Percentiles rank a stretch among this genome's conserved stretches.
Evolutionary conservation across 1,139 yeast species (phyloP).

Genomic region (Kodamaea anthophila): DNA sequence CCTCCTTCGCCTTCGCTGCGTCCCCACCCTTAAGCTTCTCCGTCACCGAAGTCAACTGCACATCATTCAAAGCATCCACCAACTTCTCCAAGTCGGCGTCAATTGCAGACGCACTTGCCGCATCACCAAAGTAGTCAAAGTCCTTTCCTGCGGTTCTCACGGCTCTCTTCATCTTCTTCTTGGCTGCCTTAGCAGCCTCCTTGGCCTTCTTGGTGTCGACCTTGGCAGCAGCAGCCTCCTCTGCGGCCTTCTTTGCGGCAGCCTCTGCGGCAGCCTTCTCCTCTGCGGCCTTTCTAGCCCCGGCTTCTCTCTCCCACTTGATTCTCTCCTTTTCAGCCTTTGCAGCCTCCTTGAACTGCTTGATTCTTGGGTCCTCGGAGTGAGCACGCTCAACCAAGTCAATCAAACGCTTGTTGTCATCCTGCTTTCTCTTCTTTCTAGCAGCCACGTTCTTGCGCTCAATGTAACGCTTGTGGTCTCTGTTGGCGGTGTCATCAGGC

Average conservation of each 20-base stretch:
- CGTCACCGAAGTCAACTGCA: slow-evolving; percentile 66
- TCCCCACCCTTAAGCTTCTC: slow-evolving; percentile 49
- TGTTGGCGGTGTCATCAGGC: slow-evolving; percentile 98
- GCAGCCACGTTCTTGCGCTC: slow-evolving; percentile 96
- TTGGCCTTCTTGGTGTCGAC: slow-evolving; percentile 80
- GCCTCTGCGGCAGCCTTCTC: slow-evolving; percentile 83
- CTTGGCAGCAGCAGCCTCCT: slow-evolving; percentile 64
- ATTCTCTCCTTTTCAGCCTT: slow-evolving; percentile 90
- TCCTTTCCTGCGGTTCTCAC: slow-evolving; percentile 83
- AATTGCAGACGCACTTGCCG: slow-evolving; percentile 55
- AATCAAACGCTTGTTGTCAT: slow-evolving; percentile 86
- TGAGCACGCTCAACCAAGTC: slow-evolving; percentile 86
- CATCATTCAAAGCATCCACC: slow-evolving; percentile 74
- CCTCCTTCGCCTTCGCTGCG: slow-evolving; percentile 47
- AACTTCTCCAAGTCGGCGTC: slow-evolving; percentile 77
- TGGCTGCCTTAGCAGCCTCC: slow-evolving; percentile 95
- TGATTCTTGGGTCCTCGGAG: slow-evolving; percentile 90
- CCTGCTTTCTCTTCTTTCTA: slow-evolving; percentile 96
- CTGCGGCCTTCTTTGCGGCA: slow-evolving; percentile 69
- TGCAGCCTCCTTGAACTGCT: slow-evolving; percentile 86
- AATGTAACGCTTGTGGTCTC: slow-evolving; percentile 98
- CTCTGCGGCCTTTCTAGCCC: slow-evolving; percentile 91
- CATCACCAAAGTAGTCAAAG: slow-evolving; percentile 77
- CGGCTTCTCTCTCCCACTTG: slow-evolving; percentile 98
- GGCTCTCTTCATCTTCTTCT: slow-evolving; percentile 96